These are phyloP conservation scores for Aspergillus sparsus DNA, from an alignment of 495 filamentous ascomycete genomes.

Conservation along the genomic window DNA sequence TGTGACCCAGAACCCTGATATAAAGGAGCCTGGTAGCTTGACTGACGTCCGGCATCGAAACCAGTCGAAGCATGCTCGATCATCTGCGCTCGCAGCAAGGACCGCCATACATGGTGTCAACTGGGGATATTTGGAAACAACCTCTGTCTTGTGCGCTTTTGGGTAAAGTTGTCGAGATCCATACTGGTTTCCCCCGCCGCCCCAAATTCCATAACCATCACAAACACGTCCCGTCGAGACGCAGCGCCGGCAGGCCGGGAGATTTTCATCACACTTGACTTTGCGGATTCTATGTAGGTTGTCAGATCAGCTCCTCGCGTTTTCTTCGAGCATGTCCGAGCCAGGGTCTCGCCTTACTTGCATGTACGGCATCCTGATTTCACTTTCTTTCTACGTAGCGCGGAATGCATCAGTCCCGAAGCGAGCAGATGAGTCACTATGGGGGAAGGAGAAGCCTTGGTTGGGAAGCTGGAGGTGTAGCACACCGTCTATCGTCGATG, in stretches of 20 bases:
- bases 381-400: not conserved
- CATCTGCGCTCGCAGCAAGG: constrained; percentile 34
- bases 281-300: constrained; percentile 35
- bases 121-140: not conserved
- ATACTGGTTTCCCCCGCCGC: constrained; percentile 37
- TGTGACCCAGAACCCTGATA: constrained; percentile 61
- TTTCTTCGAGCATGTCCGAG: not conserved
- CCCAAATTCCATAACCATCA: constrained; percentile 59
- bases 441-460: no score
- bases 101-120: constrained; percentile 19
- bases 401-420: no score
- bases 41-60: constrained; percentile 57
- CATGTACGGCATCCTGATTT: constrained; percentile 22
- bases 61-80: constrained; percentile 60
- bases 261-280: constrained; percentile 61
- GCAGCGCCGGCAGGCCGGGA: constrained; percentile 56
- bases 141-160: constrained; percentile 26
- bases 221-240: constrained; percentile 56
- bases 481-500: no score
- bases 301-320: not conserved
- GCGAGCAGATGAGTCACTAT: no score
- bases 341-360: constrained; percentile 11
- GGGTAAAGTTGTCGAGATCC: not conserved
- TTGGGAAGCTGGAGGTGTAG: no score
- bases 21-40: constrained; percentile 63